A percentile compares a stretch with the other conserved stretches of the same genome.
Evolutionary conservation across 768 basidiomycete species (phyloP).

Genomic region (Leccinellum luteum): DNA sequence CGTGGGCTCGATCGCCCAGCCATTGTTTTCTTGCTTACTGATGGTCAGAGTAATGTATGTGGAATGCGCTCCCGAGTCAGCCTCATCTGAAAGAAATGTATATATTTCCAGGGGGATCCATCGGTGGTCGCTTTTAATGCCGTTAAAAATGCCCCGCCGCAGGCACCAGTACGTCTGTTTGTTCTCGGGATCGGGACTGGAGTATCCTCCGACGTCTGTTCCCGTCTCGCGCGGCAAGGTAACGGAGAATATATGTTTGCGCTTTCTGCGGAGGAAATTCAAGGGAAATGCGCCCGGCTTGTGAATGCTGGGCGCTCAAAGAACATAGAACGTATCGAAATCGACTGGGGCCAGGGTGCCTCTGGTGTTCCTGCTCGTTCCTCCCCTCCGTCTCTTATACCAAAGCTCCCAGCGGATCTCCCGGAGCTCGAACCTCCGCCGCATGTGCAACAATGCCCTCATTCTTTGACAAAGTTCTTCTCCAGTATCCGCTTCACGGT

Average conservation of each 20-base stretch:
- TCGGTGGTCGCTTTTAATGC: constrained; percentile 25
- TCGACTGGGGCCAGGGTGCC: constrained; percentile 47
- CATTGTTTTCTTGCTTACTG: constrained; percentile 56
- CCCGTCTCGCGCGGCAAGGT: constrained; percentile 53
- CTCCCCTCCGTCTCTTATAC: constrained; percentile 18
- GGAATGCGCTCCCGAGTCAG: not conserved
- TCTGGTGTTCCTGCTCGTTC: not conserved
- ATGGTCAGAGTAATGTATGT: constrained; percentile 43
- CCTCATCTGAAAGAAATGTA: not conserved
- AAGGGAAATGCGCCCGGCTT: constrained; percentile 47
- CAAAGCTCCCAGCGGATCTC: constrained; percentile 8
- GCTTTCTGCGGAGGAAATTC: constrained; percentile 42
- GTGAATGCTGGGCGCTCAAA: constrained; percentile 50
- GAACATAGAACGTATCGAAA: constrained; percentile 40
- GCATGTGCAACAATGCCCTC: constrained; percentile 34
- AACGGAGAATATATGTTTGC: constrained; percentile 51
- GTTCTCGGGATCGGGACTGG: constrained; percentile 54
- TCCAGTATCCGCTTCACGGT: constrained; percentile 34
- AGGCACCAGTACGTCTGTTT: constrained; percentile 48
- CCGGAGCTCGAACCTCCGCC: constrained; percentile 35
- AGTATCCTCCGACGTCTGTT: constrained; percentile 50
- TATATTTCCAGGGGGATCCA: constrained; percentile 16
- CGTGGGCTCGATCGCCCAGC: constrained; percentile 40
- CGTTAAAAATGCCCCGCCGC: constrained; percentile 28
- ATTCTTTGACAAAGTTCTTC: constrained; percentile 30